These are phyloP conservation scores for Cladophialophora exuberans DNA, from an alignment of 2,329 filamentous ascomycete species.

Conservation along the genomic window DNA sequence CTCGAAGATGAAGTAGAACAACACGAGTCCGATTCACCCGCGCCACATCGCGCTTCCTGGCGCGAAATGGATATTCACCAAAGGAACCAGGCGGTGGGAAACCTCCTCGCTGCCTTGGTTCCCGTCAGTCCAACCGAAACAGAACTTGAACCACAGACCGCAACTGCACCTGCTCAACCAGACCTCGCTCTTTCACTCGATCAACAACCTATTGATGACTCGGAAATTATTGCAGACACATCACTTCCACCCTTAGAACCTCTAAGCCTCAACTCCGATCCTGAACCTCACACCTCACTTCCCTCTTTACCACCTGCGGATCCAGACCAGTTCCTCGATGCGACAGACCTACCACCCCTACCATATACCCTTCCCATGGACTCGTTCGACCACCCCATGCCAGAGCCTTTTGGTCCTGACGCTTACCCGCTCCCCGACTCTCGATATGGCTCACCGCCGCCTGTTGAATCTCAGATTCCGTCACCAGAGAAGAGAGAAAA, in stretches of 20 bases:
- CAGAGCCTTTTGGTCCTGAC: neutral
- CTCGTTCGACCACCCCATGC: constrained; percentile 4
- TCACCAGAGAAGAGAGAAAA: constrained; percentile 28
- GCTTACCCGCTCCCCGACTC: neutral
- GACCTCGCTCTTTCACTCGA: neutral
- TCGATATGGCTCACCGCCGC: constrained; percentile 19
- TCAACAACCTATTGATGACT: neutral
- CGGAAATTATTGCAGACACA: constrained; percentile 2
- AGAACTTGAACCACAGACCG: constrained; percentile 16
- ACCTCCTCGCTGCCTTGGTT: constrained; percentile 26
- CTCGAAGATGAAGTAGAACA: constrained; percentile 21
- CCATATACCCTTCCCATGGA: constrained; percentile 12
- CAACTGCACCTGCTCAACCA: constrained; percentile 2
- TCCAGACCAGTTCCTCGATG: constrained; percentile 21
- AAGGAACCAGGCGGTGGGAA: constrained; percentile 26
- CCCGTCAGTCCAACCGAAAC: constrained; percentile 21
- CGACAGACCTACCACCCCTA: constrained; percentile 4
- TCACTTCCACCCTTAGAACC: neutral
- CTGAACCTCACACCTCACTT: constrained; percentile 14
- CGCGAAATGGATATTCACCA: constrained; percentile 23
- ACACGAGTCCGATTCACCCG: constrained; percentile 1
- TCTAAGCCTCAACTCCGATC: constrained; percentile 1
- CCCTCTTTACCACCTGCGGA: constrained; percentile 19
- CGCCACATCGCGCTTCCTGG: constrained; percentile 14
- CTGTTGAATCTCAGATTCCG: constrained; percentile 19